A percentile compares a stretch with the other conserved stretches of the same genome.
phyloP scores from a whole-genome alignment of 2,329 filamentous ascomycete species.

The Calonectria pauciramosa region DNA sequence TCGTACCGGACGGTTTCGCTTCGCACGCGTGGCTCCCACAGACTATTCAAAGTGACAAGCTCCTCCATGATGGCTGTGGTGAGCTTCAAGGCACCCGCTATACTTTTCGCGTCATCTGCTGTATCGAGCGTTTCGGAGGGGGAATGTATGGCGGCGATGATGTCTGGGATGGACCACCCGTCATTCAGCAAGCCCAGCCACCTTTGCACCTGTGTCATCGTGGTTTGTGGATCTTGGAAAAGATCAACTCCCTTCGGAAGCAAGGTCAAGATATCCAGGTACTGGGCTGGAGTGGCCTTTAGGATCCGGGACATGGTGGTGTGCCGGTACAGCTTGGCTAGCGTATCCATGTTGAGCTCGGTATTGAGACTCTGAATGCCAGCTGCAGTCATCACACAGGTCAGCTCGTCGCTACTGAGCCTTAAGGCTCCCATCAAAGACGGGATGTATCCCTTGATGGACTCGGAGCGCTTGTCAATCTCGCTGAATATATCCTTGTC shows the following conservation, averaged over 20 bases:
- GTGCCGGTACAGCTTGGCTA: background rate
- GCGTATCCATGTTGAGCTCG: background rate
- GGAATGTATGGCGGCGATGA: too few relatives aligned
- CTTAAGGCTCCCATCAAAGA: background rate
- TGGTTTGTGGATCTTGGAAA: background rate
- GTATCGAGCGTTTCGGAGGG: too few relatives aligned
- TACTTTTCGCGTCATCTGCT: too few relatives aligned
- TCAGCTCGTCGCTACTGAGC: background rate
- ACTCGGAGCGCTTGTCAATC: background rate
- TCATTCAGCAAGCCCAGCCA: too few relatives aligned
- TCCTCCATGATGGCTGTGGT: too few relatives aligned
- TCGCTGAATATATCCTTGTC: background rate
- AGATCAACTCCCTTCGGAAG: background rate
- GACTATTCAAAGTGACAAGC: too few relatives aligned
- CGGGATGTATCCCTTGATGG: accelerated
- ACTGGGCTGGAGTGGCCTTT: background rate
- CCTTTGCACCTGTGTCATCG: too few relatives aligned
- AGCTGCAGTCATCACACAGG: background rate
- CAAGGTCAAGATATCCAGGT: background rate
- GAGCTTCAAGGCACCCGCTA: too few relatives aligned
- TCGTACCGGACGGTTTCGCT: too few relatives aligned
- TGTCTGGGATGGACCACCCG: too few relatives aligned
- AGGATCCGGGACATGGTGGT: background rate
- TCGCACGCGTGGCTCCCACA: too few relatives aligned
- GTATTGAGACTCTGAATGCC: background rate